These are phyloP conservation scores for Neonectria faginata DNA, from an alignment of 2,329 filamentous ascomycete species.

Conservation along the genomic window DNA sequence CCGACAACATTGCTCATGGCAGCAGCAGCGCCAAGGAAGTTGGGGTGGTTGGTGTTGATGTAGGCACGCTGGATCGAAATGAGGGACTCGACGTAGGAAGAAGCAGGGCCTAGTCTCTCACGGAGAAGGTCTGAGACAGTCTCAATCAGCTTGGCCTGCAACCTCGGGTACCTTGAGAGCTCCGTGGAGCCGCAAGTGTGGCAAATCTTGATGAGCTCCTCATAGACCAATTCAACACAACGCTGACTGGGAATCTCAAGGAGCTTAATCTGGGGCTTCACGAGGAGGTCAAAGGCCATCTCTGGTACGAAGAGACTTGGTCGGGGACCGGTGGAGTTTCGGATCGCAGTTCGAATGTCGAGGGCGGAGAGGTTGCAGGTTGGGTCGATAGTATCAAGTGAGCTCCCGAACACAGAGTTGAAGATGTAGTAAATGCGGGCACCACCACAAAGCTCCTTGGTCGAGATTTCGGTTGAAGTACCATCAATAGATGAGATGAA, in stretches of 20 bases:
- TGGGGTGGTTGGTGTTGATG: slow-evolving; percentile 99
- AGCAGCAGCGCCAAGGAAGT: slow-evolving; percentile 95
- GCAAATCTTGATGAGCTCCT: slow-evolving; percentile 99
- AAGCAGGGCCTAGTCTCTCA: slow-evolving; percentile 90
- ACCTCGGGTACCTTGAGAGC: slow-evolving; percentile 87
- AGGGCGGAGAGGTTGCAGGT: slow-evolving; percentile 94
- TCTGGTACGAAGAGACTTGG: slow-evolving; percentile 98
- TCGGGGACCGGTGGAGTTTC: slow-evolving; percentile 95
- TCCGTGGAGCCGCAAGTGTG: slow-evolving; percentile 98
- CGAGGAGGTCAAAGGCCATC: slow-evolving; percentile 95
- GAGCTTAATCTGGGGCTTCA: slow-evolving; percentile 98
- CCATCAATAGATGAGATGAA: slow-evolving; percentile 99
- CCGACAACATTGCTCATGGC: slow-evolving; percentile 98
- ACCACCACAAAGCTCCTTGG: slow-evolving; percentile 95
- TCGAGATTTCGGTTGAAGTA: slow-evolving; percentile 98
- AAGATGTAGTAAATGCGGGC: slow-evolving; percentile 99
- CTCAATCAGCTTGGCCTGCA: slow-evolving; percentile 97
- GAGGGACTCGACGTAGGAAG: slow-evolving; percentile 92
- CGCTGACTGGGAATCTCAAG: slow-evolving; percentile 94
- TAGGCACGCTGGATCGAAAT: slow-evolving; percentile 98
- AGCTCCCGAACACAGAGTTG: slow-evolving; percentile 98
- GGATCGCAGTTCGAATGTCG: slow-evolving; percentile 96
- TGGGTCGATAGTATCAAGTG: slow-evolving; percentile 94
- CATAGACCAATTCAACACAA: slow-evolving; percentile 97
- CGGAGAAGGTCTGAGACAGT: slow-evolving; percentile 95